Conservation (phyloP, 2,329 filamentous ascomycete genomes). For the Parastagonospora avenae region DNA sequence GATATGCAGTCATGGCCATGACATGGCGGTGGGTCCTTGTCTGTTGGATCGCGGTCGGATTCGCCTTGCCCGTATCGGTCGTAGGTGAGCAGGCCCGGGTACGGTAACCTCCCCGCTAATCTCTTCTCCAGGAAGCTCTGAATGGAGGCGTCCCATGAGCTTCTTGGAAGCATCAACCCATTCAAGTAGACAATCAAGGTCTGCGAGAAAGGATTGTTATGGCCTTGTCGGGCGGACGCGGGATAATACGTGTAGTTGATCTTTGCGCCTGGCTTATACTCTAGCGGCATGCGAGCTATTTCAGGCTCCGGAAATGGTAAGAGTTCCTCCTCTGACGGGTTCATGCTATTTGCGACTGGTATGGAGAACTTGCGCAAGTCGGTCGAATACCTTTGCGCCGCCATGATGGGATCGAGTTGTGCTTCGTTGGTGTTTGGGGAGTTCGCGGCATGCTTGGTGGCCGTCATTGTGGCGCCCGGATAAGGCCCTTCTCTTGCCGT, state of each 20-base stretch:
- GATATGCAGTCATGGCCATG: slow-evolving; percentile 57
- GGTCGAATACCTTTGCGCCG: slow-evolving; percentile 1
- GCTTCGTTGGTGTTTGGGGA: slow-evolving; percentile 17
- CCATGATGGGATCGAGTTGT: slow-evolving; percentile 2
- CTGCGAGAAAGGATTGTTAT: slow-evolving; percentile 40
- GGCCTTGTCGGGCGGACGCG: slow-evolving; percentile 27
- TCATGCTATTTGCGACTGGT: slow-evolving; percentile 19
- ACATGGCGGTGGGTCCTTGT: slow-evolving; percentile 36
- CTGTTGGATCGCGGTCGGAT: slow-evolving; percentile 53
- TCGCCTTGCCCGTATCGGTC: slow-evolving; percentile 65
- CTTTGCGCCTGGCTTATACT: slow-evolving; percentile 35
- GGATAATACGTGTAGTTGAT: slow-evolving; percentile 44
- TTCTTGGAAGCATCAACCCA: slow-evolving; percentile 49
- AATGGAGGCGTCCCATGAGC: slow-evolving; percentile 47
- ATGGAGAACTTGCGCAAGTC: slow-evolving; percentile 13
- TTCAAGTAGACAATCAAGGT: slow-evolving; percentile 53
- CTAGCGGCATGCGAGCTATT: slow-evolving; percentile 31
- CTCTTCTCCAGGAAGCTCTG: slow-evolving; percentile 34
- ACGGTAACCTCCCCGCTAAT: slow-evolving; percentile 25
- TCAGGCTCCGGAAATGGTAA: slow-evolving; percentile 38
- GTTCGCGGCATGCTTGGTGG: slow-evolving; percentile 13
- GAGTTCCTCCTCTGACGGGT: slow-evolving; percentile 35
- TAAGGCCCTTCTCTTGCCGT: neutral
- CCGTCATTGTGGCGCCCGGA: slow-evolving; percentile 8
- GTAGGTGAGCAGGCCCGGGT: slow-evolving; percentile 58